A percentile compares a stretch with the other conserved stretches of the same genome.
Conservation (phyloP, 495 filamentous ascomycete species). For the Gamarada debralockiae region DNA sequence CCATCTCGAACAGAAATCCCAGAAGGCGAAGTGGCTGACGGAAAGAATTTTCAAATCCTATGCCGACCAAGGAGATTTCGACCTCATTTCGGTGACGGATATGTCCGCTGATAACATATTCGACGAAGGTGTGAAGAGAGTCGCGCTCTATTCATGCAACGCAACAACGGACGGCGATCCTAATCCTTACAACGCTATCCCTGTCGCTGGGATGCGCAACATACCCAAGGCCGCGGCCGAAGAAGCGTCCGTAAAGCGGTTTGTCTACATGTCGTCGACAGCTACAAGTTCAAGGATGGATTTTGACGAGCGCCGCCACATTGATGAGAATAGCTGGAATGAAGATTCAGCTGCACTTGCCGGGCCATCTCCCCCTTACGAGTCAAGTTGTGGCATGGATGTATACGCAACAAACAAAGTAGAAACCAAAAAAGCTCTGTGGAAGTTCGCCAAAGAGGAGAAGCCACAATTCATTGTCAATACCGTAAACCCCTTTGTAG, state of each 20-base stretch:
- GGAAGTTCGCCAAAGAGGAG: constrained; percentile 2
- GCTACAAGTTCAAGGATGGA: constrained; percentile 29
- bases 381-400: constrained; percentile 23
- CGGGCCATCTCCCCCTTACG: constrained; percentile 34
- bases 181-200: background rate
- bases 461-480: background rate
- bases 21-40: too few relatives aligned
- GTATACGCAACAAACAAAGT: constrained; percentile 52
- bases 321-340: constrained; percentile 43
- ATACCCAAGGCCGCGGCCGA: constrained; percentile 30
- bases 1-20: too few relatives aligned
- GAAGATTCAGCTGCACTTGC: constrained; percentile 35
- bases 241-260: constrained; percentile 37
- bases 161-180: background rate
- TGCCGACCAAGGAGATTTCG: too few relatives aligned
- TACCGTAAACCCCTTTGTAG: background rate
- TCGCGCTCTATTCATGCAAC: background rate
- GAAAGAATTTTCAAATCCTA: too few relatives aligned
- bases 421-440: background rate
- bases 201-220: background rate
- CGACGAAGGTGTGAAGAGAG: background rate
- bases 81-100: too few relatives aligned
- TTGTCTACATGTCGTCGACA: constrained; percentile 49
- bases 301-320: constrained; percentile 10
- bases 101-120: background rate